Conservation (phyloP, 495 filamentous ascomycete species). For the Chaetomidium leptoderma region DNA sequence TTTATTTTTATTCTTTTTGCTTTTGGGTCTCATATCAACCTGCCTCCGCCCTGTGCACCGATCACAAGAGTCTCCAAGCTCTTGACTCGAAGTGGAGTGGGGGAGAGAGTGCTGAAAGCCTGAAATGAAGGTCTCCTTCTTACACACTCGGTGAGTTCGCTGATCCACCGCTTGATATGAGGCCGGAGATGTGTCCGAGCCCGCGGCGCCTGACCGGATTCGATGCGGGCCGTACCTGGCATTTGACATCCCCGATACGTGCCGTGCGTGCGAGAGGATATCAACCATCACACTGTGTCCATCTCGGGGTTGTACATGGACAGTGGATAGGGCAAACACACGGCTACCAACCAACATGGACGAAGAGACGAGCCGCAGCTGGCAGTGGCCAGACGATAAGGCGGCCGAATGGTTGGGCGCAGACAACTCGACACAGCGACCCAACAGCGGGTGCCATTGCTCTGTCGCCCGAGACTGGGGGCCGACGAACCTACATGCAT, state of each 20-base stretch:
- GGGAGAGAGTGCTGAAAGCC: not conserved
- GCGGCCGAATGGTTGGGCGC: slow-evolving; percentile 16
- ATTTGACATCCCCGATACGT: slow-evolving; percentile 1
- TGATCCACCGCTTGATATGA: not conserved
- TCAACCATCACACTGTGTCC: not conserved
- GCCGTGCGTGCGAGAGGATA: not conserved
- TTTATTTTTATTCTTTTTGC: not conserved
- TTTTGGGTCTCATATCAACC: slow-evolving; percentile 5
- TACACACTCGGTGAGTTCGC: not conserved
- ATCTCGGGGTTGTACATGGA: not conserved
- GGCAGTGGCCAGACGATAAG: not conserved
- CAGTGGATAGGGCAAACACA: slow-evolving; percentile 4
- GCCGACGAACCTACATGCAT: slow-evolving; percentile 8
- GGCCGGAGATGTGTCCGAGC: not conserved
- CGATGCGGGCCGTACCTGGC: slow-evolving; percentile 5
- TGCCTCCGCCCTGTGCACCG: slow-evolving; percentile 12
- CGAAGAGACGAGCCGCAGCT: slow-evolving; percentile 9
- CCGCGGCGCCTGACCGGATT: not conserved
- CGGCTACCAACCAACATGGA: slow-evolving; percentile 6
- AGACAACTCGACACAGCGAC: slow-evolving; percentile 10
- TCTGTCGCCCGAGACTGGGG: not conserved
- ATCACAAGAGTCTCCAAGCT: not conserved
- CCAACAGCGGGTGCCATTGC: slow-evolving; percentile 12
- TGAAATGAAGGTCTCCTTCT: slow-evolving; percentile 4
- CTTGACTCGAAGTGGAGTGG: not conserved